A percentile compares a stretch with the other conserved stretches of the same genome.
These are phyloP conservation scores for Citrus mangshanensis DNA, from an alignment of 345 rosid genomes.

Conservation along the genomic window DNA sequence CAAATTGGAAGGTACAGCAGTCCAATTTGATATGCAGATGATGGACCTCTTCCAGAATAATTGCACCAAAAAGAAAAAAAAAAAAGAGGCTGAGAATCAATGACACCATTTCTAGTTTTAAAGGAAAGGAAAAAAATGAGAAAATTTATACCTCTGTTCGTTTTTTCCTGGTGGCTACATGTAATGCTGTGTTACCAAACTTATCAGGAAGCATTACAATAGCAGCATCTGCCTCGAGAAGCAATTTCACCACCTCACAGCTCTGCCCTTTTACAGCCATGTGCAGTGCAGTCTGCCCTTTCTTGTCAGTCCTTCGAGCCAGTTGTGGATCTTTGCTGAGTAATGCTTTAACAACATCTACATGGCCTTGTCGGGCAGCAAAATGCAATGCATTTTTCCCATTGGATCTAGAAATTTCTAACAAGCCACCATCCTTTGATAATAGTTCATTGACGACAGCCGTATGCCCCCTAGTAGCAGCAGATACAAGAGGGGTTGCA, in stretches of 20 bases:
- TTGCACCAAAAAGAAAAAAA: background rate
- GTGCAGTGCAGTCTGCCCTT: slow-evolving; percentile 94
- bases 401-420: slow-evolving; percentile 73
- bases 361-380: slow-evolving; percentile 86
- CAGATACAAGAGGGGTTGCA: slow-evolving; percentile 85
- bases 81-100: background rate
- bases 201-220: slow-evolving; percentile 95
- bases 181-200: slow-evolving; percentile 88
- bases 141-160: slow-evolving; percentile 63
- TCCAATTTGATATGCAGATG: background rate
- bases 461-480: slow-evolving; percentile 89
- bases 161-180: slow-evolving; percentile 91
- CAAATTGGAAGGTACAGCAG: background rate
- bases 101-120: background rate
- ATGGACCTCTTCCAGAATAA: background rate
- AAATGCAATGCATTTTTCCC: slow-evolving; percentile 91
- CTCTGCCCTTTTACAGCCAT: slow-evolving; percentile 96
- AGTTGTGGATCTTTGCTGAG: slow-evolving; percentile 76
- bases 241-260: slow-evolving; percentile 82
- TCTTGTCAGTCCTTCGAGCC: slow-evolving; percentile 88
- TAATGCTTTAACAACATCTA: slow-evolving; percentile 71
- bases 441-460: slow-evolving; percentile 79
- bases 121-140: background rate
- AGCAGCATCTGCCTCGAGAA: slow-evolving; percentile 90
- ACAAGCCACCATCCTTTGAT: slow-evolving; percentile 70